Conservation (phyloP, 257 asterid genomes). For the Ilex asprella region DNA sequence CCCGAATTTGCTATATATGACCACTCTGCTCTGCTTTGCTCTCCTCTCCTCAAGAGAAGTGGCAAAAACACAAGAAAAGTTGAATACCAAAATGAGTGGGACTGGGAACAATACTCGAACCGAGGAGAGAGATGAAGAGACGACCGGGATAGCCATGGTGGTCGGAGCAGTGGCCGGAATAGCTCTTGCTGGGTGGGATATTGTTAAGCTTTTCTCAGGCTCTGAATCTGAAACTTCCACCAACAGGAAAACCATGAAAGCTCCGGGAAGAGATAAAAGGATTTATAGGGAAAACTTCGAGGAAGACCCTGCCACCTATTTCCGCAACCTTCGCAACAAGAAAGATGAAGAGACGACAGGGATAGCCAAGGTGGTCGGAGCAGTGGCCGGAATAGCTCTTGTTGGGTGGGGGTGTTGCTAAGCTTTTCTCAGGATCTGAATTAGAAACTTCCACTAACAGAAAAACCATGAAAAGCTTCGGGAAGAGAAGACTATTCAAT, state of each 20-base stretch:
- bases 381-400: neutral
- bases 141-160: neutral
- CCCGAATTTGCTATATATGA: too few species aligned
- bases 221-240: neutral
- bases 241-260: neutral
- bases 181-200: neutral
- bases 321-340: too few species aligned
- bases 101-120: too few species aligned
- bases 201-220: neutral
- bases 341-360: neutral
- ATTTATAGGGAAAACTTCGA: too few species aligned
- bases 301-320: too few species aligned
- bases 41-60: too few species aligned
- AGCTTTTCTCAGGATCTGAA: neutral
- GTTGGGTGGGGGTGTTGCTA: neutral
- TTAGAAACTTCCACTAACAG: neutral
- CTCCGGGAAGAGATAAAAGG: neutral
- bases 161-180: neutral
- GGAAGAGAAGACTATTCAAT: neutral
- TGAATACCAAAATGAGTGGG: too few species aligned
- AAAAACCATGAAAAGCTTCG: neutral
- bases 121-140: neutral
- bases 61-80: too few species aligned
- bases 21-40: too few species aligned
- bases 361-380: neutral